These are phyloP conservation scores for Isatis tinctoria DNA, from an alignment of 345 rosid genomes.

Conservation along the genomic window DNA sequence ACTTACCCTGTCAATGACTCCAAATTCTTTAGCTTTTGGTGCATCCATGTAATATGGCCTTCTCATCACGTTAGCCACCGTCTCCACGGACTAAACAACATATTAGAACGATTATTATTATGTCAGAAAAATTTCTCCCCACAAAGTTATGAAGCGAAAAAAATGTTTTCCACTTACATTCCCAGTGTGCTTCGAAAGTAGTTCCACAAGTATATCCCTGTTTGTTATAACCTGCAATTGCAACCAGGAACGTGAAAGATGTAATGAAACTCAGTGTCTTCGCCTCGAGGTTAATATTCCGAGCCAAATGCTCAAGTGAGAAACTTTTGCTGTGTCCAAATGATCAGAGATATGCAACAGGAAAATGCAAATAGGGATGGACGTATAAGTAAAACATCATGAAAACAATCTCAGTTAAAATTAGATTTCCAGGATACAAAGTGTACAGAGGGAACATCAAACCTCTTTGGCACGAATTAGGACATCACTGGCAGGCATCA, in stretches of 20 bases:
- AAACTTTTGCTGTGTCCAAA: neutral
- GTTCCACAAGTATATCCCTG: conserved; percentile 65
- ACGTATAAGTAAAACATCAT: neutral
- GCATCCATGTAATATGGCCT: conserved; percentile 74
- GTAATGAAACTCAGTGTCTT: neutral
- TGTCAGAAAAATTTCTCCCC: neutral
- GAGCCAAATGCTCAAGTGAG: neutral
- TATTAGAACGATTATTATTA: conserved; percentile 3
- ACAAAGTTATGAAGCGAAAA: neutral
- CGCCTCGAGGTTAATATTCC: neutral
- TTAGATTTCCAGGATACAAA: neutral
- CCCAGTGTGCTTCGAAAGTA: conserved; percentile 84
- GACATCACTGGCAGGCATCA: conserved; percentile 86
- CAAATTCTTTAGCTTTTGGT: conserved; percentile 70
- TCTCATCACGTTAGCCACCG: conserved; percentile 60
- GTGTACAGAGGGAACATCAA: conserved; percentile 6
- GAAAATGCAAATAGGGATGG: neutral
- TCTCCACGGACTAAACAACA: conserved; percentile 55
- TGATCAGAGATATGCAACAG: neutral
- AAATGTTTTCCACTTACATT: conserved; percentile 47
- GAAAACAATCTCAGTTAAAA: neutral
- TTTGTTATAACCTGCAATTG: conserved; percentile 56
- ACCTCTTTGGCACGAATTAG: conserved; percentile 91
- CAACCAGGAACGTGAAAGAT: conserved; percentile 6
- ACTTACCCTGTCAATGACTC: conserved; percentile 79